Evolutionary conservation across 305 asterid species (phyloP).

Genomic region (Salvia sclarea): DNA sequence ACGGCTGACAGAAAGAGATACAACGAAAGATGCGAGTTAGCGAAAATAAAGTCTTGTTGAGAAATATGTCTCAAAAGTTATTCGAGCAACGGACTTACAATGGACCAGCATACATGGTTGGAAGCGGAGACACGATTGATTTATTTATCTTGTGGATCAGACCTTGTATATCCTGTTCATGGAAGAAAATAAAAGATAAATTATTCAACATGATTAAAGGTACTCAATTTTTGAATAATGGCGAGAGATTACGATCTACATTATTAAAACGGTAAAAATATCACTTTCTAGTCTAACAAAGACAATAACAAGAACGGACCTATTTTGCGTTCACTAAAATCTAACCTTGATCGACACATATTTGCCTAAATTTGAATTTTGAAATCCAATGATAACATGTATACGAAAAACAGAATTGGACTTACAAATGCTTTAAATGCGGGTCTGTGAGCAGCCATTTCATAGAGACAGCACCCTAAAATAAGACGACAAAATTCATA

Average conservation of each 20-base stretch:
- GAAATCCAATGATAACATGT: neutral
- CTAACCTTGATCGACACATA: neutral
- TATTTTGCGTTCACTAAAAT: neutral
- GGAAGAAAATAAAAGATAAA: neutral
- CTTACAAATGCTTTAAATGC: slow-evolving; percentile 99
- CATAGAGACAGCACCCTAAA: slow-evolving; percentile 92
- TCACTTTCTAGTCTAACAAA: neutral
- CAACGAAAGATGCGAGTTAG: slow-evolving; percentile 15
- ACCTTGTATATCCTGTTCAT: slow-evolving; percentile 94
- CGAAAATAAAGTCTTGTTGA: slow-evolving; percentile 16
- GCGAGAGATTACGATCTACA: no score
- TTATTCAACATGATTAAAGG: no score
- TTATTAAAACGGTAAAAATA: no score
- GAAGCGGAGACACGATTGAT: slow-evolving; percentile 91
- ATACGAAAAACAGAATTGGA: slow-evolving; percentile 17
- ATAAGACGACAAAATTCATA: slow-evolving; percentile 10
- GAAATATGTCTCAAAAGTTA: neutral
- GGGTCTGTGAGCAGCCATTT: slow-evolving; percentile 85
- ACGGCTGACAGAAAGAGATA: slow-evolving; percentile 56
- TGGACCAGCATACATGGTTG: slow-evolving; percentile 84
- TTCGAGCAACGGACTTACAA: slow-evolving; percentile 57
- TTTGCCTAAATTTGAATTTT: neutral
- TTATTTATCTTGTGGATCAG: slow-evolving; percentile 92
- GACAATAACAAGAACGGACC: neutral
- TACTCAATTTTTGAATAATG: neutral